Conservation (phyloP, 2,329 filamentous ascomycete genomes). For the Mollisia scopiformis region DNA sequence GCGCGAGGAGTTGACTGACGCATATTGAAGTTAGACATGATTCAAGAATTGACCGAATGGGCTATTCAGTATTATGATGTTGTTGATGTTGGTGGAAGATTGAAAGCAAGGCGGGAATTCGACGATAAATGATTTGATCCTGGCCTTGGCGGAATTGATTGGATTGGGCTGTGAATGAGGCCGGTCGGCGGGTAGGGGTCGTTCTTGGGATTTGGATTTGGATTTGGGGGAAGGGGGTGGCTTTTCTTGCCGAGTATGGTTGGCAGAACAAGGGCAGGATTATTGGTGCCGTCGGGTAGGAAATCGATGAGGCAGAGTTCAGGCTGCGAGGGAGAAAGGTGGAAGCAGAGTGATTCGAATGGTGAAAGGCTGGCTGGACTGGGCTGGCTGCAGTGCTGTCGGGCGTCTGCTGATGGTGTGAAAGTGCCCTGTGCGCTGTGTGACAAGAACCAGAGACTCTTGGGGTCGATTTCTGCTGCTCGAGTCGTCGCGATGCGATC, state of each 20-base stretch:
- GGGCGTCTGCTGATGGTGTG: too few species aligned
- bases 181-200: background rate
- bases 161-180: background rate
- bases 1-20: constrained; percentile 16
- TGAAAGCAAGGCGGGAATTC: background rate
- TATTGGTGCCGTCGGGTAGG: too few species aligned
- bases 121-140: background rate
- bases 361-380: too few species aligned
- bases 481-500: background rate
- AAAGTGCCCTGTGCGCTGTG: too few species aligned
- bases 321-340: background rate
- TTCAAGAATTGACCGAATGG: background rate
- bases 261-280: too few species aligned
- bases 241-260: too few species aligned
- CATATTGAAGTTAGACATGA: constrained; percentile 16
- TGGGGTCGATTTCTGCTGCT: background rate
- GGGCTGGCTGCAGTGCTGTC: too few species aligned
- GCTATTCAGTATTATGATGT: background rate
- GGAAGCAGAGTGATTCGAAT: too few species aligned
- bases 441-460: too few species aligned
- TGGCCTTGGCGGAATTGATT: background rate
- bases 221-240: background rate
- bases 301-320: background rate
- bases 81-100: background rate
- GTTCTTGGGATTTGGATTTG: background rate